Conservation (phyloP, 169 alveolate genomes). For the Besnoitia besnoiti region DNA sequence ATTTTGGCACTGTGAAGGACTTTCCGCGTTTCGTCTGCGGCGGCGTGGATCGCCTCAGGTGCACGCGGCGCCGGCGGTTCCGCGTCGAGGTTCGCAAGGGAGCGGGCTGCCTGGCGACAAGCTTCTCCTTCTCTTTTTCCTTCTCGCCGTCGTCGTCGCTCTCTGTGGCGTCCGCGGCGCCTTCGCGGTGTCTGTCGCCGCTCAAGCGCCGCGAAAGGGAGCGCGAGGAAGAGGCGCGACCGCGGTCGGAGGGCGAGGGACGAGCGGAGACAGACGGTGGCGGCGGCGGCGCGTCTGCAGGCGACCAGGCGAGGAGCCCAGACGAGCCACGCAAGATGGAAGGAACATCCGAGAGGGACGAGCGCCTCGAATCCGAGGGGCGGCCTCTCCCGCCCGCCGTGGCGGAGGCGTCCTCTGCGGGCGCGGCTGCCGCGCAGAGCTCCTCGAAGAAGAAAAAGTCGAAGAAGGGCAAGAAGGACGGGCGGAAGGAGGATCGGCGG, state of each 20-base stretch:
- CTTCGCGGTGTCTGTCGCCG: too few relatives aligned
- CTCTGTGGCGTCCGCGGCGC: too few relatives aligned
- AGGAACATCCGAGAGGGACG: too few relatives aligned
- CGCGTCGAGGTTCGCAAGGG: constrained; percentile 44
- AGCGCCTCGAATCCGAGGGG: too few relatives aligned
- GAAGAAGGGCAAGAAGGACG: neutral
- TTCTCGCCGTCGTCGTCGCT: constrained; percentile 2
- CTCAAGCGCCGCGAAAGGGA: neutral
- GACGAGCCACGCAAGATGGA: too few relatives aligned
- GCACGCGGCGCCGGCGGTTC: neutral
- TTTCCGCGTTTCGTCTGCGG: constrained; percentile 33
- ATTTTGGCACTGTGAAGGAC: neutral
- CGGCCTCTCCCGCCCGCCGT: too few relatives aligned
- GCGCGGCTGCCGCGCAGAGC: neutral
- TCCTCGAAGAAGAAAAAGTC: neutral
- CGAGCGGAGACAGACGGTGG: neutral
- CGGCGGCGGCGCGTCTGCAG: neutral
- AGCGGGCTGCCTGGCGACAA: neutral
- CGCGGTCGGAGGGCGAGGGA: neutral
- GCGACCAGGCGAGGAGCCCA: neutral
- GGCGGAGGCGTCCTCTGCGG: neutral
- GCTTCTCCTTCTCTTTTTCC: constrained; percentile 34
- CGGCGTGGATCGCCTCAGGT: neutral
- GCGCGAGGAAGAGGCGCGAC: neutral
- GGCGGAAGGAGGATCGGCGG: neutral